Base-by-base conservation (phyloP, 495 filamentous ascomycete genomes). In the Cercophora newfieldiana region DNA sequence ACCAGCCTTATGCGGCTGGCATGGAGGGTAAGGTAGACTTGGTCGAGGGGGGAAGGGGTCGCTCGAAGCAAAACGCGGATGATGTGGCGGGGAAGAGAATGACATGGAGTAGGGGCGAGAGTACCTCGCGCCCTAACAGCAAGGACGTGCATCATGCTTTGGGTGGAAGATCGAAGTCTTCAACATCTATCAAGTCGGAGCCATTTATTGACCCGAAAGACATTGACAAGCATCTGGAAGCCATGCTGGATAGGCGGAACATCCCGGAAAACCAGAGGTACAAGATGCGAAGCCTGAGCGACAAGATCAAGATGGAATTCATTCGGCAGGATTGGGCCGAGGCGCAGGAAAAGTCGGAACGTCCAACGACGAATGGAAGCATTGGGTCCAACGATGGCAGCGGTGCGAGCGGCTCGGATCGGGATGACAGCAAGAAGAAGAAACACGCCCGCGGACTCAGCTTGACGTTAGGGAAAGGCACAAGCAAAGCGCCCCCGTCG, bases 251-350 rank as follows among this genome's bases (percentile, higher is more conserved):
- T 77, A 86, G 91, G 29, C 85, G 93, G 63, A 96, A 97, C 72
- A 93, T 99, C 59, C 94, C 95, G 21, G 90, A 95, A 68, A 91
- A 96, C 65, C 93, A 96, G 83, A 85, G 93, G 60, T 90, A 94
- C 72, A 93, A 93, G 77, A 97, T 99, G 92, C 87, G 95, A 29
- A 92, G 87, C 30, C 80, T 99, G 57, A 91, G 92, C 61, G 86
- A 89, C 62, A 91, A 90, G 28, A 92, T 99, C 77, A 99, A 99
- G 78, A 90, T 90, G 67, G 93, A 99, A 66, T 97, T 99, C 68
- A 92, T 98, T 70, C 86, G 89, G 66, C 92, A 97, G 71, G 90
- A 97, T 71, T 90, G 88, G 78, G 86, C 87, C 0, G 89, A 91
- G 68, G 88, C 80, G 55, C 80, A 80, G 51, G 80, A 79, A 26